Base-by-base conservation (phyloP, 768 basidiomycete species). In the Auriscalpium microsporum region DNA sequence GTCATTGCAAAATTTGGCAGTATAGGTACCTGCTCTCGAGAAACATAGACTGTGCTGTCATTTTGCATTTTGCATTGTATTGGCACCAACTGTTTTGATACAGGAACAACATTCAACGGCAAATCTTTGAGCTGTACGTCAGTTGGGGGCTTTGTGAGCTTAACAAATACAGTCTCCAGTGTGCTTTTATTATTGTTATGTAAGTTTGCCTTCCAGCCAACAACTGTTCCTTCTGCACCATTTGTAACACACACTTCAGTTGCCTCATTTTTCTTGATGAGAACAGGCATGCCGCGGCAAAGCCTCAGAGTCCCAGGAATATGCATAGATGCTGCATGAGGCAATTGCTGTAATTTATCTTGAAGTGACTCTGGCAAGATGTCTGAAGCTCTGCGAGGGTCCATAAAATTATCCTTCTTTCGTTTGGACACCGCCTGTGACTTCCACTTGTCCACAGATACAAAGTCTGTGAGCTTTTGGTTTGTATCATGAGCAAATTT, bases 401-500 rank as follows among this genome's bases (percentile, higher is more conserved):
- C 50, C 14, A 6, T 17, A 4, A 37, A 5, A 8, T 10, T 17
- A 16, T 21, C 35, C 3, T 16, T 50, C 17, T 17, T 50, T 38
- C 36, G 11, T n/a, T 37, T 19, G 17, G 37, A 17, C 13, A 19
- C 13, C 14, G 8, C 34, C 13, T 10, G 14, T 50, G 23, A 17
- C 7, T 35, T n/a, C 17, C 33, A 37, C 10, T 14, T 50, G 35
- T 50, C 50, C 19, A 58, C 55, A 19, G 68, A 68, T 54, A 67
- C 68, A 56, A 72, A 73, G 8, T 61, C 7, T 14, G 17, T 23
- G 11, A 73, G 48, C 1, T 40, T 11, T 56, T 70, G 71, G 0
- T 53, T 47, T 10, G 57, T 65, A 10, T 74, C 72, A 33, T 21
- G 13, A 1, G 73, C 68, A 67, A 72, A 77, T 13, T 67, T 55